Evolutionary conservation across 2,329 filamentous ascomycete genomes (phyloP), one percentile per base, ranked within the genome.

Genomic region (Zymoseptoria crescenta): DNA sequence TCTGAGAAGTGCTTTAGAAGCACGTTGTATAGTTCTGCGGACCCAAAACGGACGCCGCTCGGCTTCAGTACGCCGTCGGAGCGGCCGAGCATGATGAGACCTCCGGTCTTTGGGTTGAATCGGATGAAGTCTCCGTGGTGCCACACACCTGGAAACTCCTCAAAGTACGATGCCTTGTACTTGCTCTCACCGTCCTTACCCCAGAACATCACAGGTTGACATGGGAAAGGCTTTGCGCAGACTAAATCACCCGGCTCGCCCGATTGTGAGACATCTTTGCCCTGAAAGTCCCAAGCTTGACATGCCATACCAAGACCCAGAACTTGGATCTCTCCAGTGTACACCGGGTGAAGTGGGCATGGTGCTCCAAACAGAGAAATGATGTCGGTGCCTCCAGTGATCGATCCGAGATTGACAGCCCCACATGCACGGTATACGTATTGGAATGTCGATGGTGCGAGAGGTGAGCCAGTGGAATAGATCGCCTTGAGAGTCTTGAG

Each of bases 21-120:
- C n/a, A 96, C 81, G 71, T 96, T 96, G 75, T 97, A 97, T 20
- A 99, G 96, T 77, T 99, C 94, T 0, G 93, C 91, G 30, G 87
- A 91, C 4, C 93, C 93, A 70, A 99, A 97, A 0, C 93, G 81
- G 19, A 99, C 91, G 2, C 94, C 94, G 0, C 87, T 84, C 0
- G 94, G 94, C 72, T 99, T 99, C 13, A 99, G 77, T 5, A 97
- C 89, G 3, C 94, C 94, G 68, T 99, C 93, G 55, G 88, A 94
- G 27, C 93, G 83, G 2, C 94, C 93, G 0, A 97, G 82, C 93
- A 97, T 97, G 65, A 91, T 81, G 8, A 97, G 76, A 0, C 91
- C 90, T 10, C 89, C 86, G 0, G 89, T 94, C 16, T 76, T 69
- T 0, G 85, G 82, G 66, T 91, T 87, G 69, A 88, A 77, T 21